Evolutionary conservation across 768 basidiomycete species (phyloP).

Genomic region (Peribolospora baueri): DNA sequence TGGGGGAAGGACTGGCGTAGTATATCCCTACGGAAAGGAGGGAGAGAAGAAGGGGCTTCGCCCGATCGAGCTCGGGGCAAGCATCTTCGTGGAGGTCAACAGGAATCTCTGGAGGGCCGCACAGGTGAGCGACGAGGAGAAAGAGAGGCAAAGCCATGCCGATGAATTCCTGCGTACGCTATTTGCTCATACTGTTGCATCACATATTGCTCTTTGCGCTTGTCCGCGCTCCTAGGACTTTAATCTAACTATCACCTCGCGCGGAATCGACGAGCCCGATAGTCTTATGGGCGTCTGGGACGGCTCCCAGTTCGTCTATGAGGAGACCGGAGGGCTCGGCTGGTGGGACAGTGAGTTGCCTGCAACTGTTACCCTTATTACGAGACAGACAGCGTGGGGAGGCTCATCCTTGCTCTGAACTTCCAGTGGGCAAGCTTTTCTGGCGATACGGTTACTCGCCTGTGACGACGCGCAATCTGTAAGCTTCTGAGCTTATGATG

Average conservation of each 20-base stretch:
- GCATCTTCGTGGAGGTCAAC: constrained; percentile 54
- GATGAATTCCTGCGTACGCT: too few species aligned
- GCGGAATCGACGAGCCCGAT: constrained; percentile 12
- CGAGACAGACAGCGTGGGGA: not conserved
- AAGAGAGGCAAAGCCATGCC: constrained; percentile 1
- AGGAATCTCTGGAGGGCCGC: constrained; percentile 43
- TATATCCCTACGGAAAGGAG: too few species aligned
- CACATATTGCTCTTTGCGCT: not conserved
- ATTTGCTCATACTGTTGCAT: not conserved
- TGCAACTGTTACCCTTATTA: constrained; percentile 1
- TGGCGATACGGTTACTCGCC: constrained; percentile 51
- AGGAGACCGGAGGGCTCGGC: not conserved
- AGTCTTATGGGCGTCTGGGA: constrained; percentile 48
- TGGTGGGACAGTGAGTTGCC: constrained; percentile 1
- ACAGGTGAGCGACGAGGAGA: constrained; percentile 23
- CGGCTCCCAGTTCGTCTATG: constrained; percentile 36
- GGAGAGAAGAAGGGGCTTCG: too few species aligned
- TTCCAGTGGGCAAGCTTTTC: constrained; percentile 33
- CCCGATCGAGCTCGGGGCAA: constrained; percentile 53
- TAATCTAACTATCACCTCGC: constrained; percentile 11
- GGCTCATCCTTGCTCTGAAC: too few species aligned
- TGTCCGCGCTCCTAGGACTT: constrained; percentile 5
- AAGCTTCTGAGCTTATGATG: constrained; percentile 28
- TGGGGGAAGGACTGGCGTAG: too few species aligned
- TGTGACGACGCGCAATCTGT: constrained; percentile 26